Evolutionary conservation across 345 rosid species (phyloP).

Genomic region (Hibiscus trionum): DNA sequence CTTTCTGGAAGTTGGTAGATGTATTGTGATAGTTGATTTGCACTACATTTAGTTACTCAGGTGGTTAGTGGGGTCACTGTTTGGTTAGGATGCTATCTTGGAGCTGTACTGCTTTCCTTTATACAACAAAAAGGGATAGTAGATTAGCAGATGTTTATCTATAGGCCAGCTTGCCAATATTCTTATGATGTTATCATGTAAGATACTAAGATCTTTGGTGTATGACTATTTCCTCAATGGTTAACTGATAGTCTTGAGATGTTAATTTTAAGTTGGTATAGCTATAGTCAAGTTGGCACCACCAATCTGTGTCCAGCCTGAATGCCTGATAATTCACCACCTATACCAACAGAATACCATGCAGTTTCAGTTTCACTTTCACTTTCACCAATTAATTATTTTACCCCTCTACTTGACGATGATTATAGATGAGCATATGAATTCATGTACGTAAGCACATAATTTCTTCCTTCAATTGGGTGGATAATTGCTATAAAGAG

Average conservation of each 20-base stretch:
- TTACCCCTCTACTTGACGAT: neutral
- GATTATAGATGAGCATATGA: neutral
- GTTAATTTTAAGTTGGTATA: neutral
- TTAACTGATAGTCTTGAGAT: neutral
- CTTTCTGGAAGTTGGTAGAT: neutral
- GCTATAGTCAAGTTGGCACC: neutral
- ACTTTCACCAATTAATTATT: neutral
- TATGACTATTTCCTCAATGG: neutral
- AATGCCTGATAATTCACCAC: neutral
- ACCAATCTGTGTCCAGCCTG: neutral
- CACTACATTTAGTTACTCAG: neutral
- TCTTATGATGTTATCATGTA: neutral
- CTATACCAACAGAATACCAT: neutral
- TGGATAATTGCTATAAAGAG: neutral
- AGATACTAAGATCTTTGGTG: neutral
- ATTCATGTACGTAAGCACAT: neutral
- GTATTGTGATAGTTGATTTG: neutral
- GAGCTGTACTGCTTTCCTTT: neutral
- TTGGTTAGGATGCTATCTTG: conserved; percentile 2
- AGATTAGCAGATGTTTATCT: neutral
- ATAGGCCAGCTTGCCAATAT: neutral
- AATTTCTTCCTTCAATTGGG: neutral
- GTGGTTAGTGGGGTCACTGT: neutral
- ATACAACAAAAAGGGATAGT: neutral
- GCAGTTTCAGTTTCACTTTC: neutral